phyloP scores from a whole-genome alignment of 768 basidiomycete species.

The Suillus bovinus region DNA sequence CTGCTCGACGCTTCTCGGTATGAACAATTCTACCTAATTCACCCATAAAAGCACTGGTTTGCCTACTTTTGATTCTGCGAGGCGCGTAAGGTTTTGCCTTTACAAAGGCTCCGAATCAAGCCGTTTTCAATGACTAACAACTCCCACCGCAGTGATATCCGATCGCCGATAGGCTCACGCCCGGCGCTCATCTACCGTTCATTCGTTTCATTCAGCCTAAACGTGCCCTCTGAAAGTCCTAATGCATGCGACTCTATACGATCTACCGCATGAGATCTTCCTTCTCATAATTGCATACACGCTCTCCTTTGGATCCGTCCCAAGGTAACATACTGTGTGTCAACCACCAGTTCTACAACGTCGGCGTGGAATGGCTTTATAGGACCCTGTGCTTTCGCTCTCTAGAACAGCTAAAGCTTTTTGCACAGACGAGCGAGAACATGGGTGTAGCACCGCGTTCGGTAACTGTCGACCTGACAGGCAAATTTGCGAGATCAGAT shows the following conservation, averaged over 20 bases:
- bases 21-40: background rate
- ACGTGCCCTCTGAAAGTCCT: background rate
- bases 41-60: background rate
- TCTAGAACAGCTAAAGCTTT: slow-evolving; percentile 22
- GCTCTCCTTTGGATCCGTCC: slow-evolving; percentile 16
- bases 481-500: slow-evolving; percentile 28
- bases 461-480: slow-evolving; percentile 30
- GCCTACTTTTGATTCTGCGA: background rate
- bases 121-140: background rate
- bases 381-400: slow-evolving; percentile 28
- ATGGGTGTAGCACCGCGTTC: slow-evolving; percentile 27
- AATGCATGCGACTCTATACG: slow-evolving; percentile 11
- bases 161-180: background rate
- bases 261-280: slow-evolving; percentile 27
- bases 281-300: slow-evolving; percentile 17
- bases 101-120: background rate
- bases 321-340: slow-evolving; percentile 25
- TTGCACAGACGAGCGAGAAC: slow-evolving; percentile 9
- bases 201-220: background rate
- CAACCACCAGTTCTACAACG: slow-evolving; percentile 19
- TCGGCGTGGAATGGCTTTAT: slow-evolving; percentile 26
- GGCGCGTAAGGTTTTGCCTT: slow-evolving; percentile 1
- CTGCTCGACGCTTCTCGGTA: background rate
- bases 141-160: background rate
- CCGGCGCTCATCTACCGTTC: background rate